Evolutionary conservation across 2,329 filamentous ascomycete genomes (phyloP).

Genomic region (Fusarium algeriense): DNA sequence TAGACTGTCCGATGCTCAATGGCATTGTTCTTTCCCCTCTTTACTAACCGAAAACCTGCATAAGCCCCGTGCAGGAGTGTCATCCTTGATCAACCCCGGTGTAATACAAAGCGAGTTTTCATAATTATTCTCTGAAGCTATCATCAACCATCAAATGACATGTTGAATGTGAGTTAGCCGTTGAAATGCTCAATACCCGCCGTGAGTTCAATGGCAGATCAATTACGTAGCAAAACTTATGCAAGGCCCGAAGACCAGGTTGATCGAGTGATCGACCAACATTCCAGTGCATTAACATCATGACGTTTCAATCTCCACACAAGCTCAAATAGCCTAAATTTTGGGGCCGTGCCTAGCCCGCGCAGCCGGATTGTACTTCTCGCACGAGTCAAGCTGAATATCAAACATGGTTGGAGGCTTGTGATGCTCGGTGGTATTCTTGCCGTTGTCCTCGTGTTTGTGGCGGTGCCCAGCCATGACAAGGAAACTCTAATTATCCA

Average conservation of each 20-base stretch:
- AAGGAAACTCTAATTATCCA: slow-evolving; percentile 12
- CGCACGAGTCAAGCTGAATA: not conserved
- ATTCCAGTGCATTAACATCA: slow-evolving; percentile 17
- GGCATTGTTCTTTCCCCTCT: slow-evolving; percentile 31
- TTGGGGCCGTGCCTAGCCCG: not conserved
- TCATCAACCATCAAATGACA: not conserved
- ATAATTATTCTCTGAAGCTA: not conserved
- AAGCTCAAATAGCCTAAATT: slow-evolving; percentile 29
- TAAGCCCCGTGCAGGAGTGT: slow-evolving; percentile 28
- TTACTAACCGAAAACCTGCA: slow-evolving; percentile 5
- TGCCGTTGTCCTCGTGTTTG: slow-evolving; percentile 25
- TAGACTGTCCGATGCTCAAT: not conserved
- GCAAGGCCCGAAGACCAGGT: not conserved
- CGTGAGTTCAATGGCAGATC: not conserved
- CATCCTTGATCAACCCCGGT: slow-evolving; percentile 25
- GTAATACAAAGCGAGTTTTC: slow-evolving; percentile 1
- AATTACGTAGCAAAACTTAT: not conserved
- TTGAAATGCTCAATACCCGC: not conserved
- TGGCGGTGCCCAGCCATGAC: slow-evolving; percentile 8
- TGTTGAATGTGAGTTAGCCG: not conserved
- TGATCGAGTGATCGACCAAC: slow-evolving; percentile 8
- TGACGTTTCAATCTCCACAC: slow-evolving; percentile 27
- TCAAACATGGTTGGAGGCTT: not conserved
- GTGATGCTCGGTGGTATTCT: not conserved
- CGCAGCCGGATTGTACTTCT: not conserved